Percentiles rank a stretch among this genome's conserved stretches.
Evolutionary conservation across 1,284 basidiomycete genomes (phyloP).

Genomic region (Ganoderma lucidum): DNA sequence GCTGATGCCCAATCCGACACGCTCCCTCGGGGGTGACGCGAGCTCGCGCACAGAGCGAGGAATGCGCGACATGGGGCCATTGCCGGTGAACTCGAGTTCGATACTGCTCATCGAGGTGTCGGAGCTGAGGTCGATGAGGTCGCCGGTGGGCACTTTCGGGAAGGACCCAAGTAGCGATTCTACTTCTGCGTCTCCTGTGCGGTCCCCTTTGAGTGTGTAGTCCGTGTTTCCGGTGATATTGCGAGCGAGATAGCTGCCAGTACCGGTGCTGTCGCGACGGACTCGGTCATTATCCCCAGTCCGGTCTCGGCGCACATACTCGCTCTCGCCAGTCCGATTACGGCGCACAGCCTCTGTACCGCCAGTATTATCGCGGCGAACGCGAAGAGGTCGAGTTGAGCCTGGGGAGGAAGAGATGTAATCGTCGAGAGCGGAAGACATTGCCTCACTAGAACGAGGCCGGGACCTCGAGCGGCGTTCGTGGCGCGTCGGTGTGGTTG

Average conservation of each 20-base stretch:
- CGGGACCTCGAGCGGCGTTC: constrained; percentile 36
- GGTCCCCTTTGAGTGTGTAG: constrained; percentile 30
- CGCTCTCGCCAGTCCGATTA: constrained; percentile 33
- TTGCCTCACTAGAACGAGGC: constrained; percentile 32
- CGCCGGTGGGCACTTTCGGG: constrained; percentile 29
- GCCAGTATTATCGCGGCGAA: constrained; percentile 24
- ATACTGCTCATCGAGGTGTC: constrained; percentile 28
- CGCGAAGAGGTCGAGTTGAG: constrained; percentile 15
- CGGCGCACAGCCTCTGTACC: constrained; percentile 20
- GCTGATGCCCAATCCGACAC: constrained; percentile 29
- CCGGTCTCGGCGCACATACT: constrained; percentile 18
- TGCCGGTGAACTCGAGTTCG: constrained; percentile 22
- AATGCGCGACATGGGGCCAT: constrained; percentile 34
- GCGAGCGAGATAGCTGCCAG: constrained; percentile 16
- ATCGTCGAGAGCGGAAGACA: constrained; percentile 12
- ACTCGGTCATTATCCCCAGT: constrained; percentile 24
- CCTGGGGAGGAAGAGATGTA: constrained; percentile 8
- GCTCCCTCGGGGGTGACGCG: constrained; percentile 16
- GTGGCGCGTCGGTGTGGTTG: constrained; percentile 36
- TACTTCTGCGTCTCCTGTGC: constrained; percentile 39
- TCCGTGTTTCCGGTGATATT: constrained; percentile 27
- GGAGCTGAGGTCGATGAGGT: constrained; percentile 39
- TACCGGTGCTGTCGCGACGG: constrained; percentile 22
- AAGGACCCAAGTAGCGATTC: constrained; percentile 39
- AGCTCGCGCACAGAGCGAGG: constrained; percentile 25